A percentile compares a stretch with the other conserved stretches of the same genome.
These are phyloP conservation scores for Torulaspora microellipsoides DNA, from an alignment of 805 yeast genomes.

Conservation along the genomic window DNA sequence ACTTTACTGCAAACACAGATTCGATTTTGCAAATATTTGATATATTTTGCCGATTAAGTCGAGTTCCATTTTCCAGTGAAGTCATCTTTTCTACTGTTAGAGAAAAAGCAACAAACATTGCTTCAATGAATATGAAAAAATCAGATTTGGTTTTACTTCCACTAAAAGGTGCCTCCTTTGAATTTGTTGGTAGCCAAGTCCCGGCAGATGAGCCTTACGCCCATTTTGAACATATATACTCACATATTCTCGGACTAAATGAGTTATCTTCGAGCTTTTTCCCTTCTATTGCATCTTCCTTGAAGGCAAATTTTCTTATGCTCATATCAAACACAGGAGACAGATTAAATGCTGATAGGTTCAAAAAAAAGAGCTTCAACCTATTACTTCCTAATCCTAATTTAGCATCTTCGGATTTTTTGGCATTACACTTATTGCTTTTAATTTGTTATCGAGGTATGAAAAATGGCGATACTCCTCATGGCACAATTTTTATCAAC, in stretches of 20 bases:
- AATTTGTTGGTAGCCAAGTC: slow-evolving; percentile 15
- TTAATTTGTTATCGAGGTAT: slow-evolving; percentile 20
- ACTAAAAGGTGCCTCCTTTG: slow-evolving; percentile 27
- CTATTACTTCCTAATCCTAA: slow-evolving; percentile 25
- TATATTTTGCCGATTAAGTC: slow-evolving; percentile 36
- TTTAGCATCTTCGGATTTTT: slow-evolving; percentile 27
- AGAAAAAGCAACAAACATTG: slow-evolving; percentile 28
- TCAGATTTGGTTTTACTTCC: slow-evolving; percentile 25
- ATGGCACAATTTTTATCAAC: slow-evolving; percentile 21
- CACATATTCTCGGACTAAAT: slow-evolving; percentile 30
- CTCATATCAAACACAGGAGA: slow-evolving; percentile 27
- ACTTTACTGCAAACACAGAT: slow-evolving; percentile 28
- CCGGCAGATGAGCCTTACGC: slow-evolving; percentile 19
- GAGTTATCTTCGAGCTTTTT: slow-evolving; percentile 29
- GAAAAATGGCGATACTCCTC: slow-evolving; percentile 11
- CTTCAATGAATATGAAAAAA: slow-evolving; percentile 12
- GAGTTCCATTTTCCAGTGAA: slow-evolving; percentile 69
- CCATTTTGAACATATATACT: slow-evolving; percentile 27
- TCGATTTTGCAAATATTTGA: slow-evolving; percentile 33
- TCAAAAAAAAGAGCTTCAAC: slow-evolving; percentile 19
- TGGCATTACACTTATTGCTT: slow-evolving; percentile 25
- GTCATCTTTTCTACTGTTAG: slow-evolving; percentile 30
- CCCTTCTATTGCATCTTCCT: slow-evolving; percentile 14
- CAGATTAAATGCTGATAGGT: slow-evolving; percentile 20
- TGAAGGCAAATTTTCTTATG: slow-evolving; percentile 22